Evolutionary conservation across 345 rosid species (phyloP).

Genomic region (Arabidopsis suecica): DNA sequence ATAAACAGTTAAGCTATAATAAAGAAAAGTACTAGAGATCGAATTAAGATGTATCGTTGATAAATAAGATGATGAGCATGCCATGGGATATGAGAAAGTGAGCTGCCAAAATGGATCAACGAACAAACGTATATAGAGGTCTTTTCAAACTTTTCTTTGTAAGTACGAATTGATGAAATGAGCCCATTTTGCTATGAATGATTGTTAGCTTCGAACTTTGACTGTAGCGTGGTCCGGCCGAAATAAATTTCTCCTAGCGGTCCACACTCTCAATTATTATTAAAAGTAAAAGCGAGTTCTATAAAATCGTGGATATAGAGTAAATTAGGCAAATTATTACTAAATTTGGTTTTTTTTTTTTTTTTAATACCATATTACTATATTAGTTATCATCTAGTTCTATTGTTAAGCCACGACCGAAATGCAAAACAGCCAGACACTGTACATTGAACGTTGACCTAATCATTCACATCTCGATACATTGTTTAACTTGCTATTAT

Average conservation of each 20-base stretch:
- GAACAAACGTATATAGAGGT: conserved; percentile 2
- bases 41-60: no score
- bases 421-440: not conserved
- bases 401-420: not conserved
- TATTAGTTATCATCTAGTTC: not conserved
- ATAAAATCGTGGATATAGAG: not conserved
- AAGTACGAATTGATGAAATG: not conserved
- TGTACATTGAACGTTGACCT: conserved; percentile 14
- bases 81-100: conserved; percentile 16
- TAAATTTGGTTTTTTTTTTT: no score
- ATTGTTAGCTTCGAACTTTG: conserved; percentile 31
- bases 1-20: not conserved
- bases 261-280: conserved; percentile 22
- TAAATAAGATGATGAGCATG: not conserved
- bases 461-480: conserved; percentile 16
- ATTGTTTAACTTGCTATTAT: conserved; percentile 23
- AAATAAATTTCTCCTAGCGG: not conserved
- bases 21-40: no score
- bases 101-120: conserved; percentile 3
- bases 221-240: conserved; percentile 37
- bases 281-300: conserved; percentile 1
- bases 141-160: not conserved
- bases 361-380: no score
- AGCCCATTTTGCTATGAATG: conserved; percentile 13
- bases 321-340: no score